Conservation (phyloP, 176 grass and related monocot genomes). For the Puya raimondii region DNA sequence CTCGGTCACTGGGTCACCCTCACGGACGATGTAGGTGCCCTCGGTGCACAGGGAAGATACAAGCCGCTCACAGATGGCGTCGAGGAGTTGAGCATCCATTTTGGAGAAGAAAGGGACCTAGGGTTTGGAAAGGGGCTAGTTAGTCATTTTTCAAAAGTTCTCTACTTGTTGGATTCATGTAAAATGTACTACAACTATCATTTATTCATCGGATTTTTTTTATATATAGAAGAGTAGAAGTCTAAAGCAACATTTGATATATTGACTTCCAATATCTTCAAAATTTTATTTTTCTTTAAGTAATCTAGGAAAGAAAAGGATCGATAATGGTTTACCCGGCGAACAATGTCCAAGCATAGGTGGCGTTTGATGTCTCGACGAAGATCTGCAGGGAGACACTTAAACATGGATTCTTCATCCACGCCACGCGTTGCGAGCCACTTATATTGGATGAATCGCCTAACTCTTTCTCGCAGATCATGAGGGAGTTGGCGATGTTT, state of each 20-base stretch:
- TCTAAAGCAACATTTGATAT: too few species aligned
- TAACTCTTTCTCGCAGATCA: conserved; percentile 55
- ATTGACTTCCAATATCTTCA: neutral
- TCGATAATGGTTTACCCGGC: conserved; percentile 45
- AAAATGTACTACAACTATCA: too few species aligned
- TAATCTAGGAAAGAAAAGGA: neutral
- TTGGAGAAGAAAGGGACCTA: conserved; percentile 93
- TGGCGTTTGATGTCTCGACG: conserved; percentile 88
- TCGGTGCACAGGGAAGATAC: conserved; percentile 84
- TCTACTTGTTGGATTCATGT: too few species aligned
- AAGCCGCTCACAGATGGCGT: conserved; percentile 89
- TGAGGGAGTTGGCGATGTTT: conserved; percentile 79
- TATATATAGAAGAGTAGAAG: too few species aligned
- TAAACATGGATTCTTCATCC: conserved; percentile 79
- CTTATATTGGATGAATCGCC: conserved; percentile 85
- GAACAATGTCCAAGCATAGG: conserved; percentile 84
- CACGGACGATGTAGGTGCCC: conserved; percentile 79
- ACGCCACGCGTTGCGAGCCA: conserved; percentile 97
- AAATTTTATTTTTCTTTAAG: neutral
- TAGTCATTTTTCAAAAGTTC: neutral
- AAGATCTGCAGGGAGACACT: conserved; percentile 72
- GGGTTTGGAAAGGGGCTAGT: conserved; percentile 13
- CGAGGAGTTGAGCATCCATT: conserved; percentile 86
- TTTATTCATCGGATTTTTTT: too few species aligned
- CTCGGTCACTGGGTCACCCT: conserved; percentile 89